These are phyloP conservation scores for Exobasidium cylindrosporum DNA, from an alignment of 1,284 basidiomycete species.

Conservation along the genomic window DNA sequence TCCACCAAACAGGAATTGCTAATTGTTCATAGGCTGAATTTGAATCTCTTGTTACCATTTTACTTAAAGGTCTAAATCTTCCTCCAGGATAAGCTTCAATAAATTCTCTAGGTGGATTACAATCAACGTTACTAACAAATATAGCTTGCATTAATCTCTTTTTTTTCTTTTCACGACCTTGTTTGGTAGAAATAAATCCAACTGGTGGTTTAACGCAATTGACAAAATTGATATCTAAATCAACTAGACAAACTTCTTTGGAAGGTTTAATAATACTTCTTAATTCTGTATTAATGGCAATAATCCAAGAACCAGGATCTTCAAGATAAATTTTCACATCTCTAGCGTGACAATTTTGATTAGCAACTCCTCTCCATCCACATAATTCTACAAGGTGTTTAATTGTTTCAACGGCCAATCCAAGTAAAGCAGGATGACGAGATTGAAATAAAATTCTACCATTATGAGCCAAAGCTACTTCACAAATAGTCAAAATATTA, in stretches of 20 bases:
- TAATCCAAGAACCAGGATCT: constrained; percentile 78
- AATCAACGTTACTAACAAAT: constrained; percentile 35
- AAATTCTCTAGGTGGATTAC: constrained; percentile 65
- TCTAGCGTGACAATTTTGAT: constrained; percentile 66
- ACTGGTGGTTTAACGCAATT: constrained; percentile 74
- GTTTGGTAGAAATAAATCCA: constrained; percentile 74
- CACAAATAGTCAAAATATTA: constrained; percentile 87
- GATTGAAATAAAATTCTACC: constrained; percentile 87
- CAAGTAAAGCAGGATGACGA: constrained; percentile 84
- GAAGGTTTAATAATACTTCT: constrained; percentile 71
- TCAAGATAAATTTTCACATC: constrained; percentile 77
- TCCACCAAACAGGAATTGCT: constrained; percentile 87
- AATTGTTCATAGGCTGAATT: constrained; percentile 76
- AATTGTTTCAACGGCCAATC: constrained; percentile 80
- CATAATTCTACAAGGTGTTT: constrained; percentile 88
- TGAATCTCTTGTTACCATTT: constrained; percentile 78
- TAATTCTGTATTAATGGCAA: constrained; percentile 82
- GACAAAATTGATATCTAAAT: constrained; percentile 88
- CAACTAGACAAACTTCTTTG: constrained; percentile 79
- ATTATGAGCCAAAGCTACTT: constrained; percentile 89
- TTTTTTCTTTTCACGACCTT: constrained; percentile 78
- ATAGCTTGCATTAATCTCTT: constrained; percentile 62
- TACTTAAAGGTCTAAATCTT: constrained; percentile 57
- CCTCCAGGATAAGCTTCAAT: constrained; percentile 92
- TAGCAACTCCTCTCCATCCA: constrained; percentile 80